phyloP scores from a whole-genome alignment of 352 stramenopile species.

The Blastocystis hominis region DNA sequence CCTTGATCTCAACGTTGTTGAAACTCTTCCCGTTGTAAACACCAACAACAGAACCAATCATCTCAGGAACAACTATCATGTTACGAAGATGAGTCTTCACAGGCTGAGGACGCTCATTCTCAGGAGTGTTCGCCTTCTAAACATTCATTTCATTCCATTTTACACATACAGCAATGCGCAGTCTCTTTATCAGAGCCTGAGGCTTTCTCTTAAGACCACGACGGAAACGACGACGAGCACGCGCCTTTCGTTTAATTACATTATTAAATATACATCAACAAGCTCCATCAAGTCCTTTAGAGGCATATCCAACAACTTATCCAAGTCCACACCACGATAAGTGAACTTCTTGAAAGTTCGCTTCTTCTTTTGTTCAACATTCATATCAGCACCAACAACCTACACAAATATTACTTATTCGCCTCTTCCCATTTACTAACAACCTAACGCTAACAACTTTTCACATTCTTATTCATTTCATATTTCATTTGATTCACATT shows the following conservation, averaged over 20 bases:
- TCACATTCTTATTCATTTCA: not conserved
- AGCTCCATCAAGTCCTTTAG: conserved; percentile 98
- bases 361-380: conserved; percentile 73
- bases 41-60: conserved; percentile 97
- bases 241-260: conserved; percentile 62
- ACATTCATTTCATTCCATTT: conserved; percentile 74
- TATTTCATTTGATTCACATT: not conserved
- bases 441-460: not conserved
- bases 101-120: conserved; percentile 82
- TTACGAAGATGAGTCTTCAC: conserved; percentile 99
- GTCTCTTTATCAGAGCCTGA: conserved; percentile 96
- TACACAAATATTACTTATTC: not conserved
- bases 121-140: conserved; percentile 87
- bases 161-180: conserved; percentile 86
- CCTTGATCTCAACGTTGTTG: conserved; percentile 98
- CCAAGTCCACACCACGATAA: conserved; percentile 95
- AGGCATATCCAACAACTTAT: conserved; percentile 92
- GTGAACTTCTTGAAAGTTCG: conserved; percentile 99
- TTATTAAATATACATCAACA: conserved; percentile 64
- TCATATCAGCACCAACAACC: conserved; percentile 18
- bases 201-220: conserved; percentile 96
- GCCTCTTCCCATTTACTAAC: not conserved
- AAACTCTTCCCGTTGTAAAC: conserved; percentile 99
- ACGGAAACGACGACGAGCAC: conserved; percentile 90
- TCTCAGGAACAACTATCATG: conserved; percentile 99